Percentiles rank a stretch among this genome's conserved stretches.
Conservation (phyloP, 1,284 basidiomycete genomes). For the Prillingera fragicola region DNA sequence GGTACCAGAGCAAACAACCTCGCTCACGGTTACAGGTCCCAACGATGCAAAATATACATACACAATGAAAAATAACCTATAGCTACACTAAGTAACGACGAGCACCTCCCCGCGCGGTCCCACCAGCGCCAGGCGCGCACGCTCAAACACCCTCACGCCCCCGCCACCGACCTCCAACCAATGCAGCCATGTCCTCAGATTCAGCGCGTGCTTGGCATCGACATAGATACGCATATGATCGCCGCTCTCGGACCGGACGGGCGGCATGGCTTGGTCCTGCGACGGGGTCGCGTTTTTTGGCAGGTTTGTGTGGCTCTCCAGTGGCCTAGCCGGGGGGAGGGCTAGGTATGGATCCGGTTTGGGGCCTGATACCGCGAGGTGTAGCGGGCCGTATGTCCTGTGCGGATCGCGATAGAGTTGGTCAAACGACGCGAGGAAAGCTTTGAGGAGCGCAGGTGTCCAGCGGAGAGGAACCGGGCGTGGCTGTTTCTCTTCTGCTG, state of each 20-base stretch:
- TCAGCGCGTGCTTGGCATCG: conserved; percentile 27
- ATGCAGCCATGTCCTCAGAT: conserved; percentile 34
- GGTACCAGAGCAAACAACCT: no score
- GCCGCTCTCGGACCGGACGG: conserved; percentile 26
- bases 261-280: background rate
- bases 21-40: no score
- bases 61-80: background rate
- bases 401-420: conserved; percentile 15
- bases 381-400: conserved; percentile 14
- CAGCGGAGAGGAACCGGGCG: conserved; percentile 19
- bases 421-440: conserved; percentile 20
- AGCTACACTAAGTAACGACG: conserved; percentile 22
- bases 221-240: conserved; percentile 41
- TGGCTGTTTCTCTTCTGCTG: background rate
- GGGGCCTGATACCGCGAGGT: conserved; percentile 21
- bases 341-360: conserved; percentile 38
- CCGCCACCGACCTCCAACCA: conserved; percentile 9
- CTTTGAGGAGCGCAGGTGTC: conserved; percentile 19
- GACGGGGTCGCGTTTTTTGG: background rate
- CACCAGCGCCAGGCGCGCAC: conserved; percentile 28
- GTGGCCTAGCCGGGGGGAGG: conserved; percentile 8
- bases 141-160: conserved; percentile 19
- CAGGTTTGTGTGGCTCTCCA: conserved; percentile 6
- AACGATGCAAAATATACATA: no score
- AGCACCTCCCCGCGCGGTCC: conserved; percentile 35